phyloP scores from a whole-genome alignment of 176 grass and related monocot species.

The Avena atlantica region DNA sequence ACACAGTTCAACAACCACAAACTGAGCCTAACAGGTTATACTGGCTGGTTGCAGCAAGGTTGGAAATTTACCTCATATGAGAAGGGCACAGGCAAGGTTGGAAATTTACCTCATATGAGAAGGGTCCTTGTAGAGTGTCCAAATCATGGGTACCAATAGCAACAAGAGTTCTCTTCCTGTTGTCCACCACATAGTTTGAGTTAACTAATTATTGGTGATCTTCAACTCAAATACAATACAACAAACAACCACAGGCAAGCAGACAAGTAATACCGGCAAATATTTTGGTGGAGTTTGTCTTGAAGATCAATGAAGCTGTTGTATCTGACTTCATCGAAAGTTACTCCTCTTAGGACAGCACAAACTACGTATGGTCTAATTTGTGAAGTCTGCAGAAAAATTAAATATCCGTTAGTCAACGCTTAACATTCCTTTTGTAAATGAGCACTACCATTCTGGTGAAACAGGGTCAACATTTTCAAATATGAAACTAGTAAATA shows the following conservation, averaged over 20 bases:
- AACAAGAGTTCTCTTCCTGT: slow-evolving; percentile 91
- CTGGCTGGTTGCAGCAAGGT: slow-evolving; percentile 13
- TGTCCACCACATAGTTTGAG: slow-evolving; percentile 31
- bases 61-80: slow-evolving; percentile 82
- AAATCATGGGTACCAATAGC: slow-evolving; percentile 99
- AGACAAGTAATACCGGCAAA: slow-evolving; percentile 75
- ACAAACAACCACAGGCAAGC: neutral
- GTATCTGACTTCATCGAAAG: slow-evolving; percentile 90
- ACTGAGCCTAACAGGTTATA: neutral
- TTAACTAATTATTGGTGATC: slow-evolving; percentile 27
- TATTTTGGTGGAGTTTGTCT: slow-evolving; percentile 99
- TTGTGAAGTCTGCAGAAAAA: slow-evolving; percentile 70
- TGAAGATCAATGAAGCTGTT: slow-evolving; percentile 99
- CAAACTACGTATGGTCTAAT: slow-evolving; percentile 91
- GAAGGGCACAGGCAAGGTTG: slow-evolving; percentile 51
- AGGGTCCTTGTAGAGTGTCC: slow-evolving; percentile 79
- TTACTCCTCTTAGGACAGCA: slow-evolving; percentile 86
- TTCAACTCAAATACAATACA: slow-evolving; percentile 35
- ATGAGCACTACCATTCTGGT: neutral
- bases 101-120: slow-evolving; percentile 89
- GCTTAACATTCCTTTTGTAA: neutral
- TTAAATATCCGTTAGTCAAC: slow-evolving; percentile 21
- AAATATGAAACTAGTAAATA: too few species aligned
- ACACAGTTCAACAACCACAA: slow-evolving; percentile 1
- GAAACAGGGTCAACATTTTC: too few species aligned